phyloP scores from a whole-genome alignment of 768 basidiomycete species.

The Tricholoma terreum region DNA sequence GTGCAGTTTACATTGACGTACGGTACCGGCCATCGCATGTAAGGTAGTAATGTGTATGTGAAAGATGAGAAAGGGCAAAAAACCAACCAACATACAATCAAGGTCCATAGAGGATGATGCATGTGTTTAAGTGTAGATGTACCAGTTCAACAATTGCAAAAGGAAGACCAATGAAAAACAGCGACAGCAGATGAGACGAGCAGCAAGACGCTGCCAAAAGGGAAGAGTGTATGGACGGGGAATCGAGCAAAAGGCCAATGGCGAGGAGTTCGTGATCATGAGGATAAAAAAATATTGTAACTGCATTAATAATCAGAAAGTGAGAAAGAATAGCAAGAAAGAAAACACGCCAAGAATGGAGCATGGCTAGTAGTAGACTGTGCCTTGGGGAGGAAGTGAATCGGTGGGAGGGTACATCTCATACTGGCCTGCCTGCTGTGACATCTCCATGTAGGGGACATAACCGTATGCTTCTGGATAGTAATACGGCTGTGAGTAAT shows the following conservation, averaged over 20 bases:
- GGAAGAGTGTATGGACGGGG: not conserved
- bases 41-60: slow-evolving; percentile 1
- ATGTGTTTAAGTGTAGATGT: slow-evolving; percentile 5
- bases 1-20: not conserved
- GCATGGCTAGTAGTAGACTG: slow-evolving; percentile 57
- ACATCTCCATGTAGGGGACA: slow-evolving; percentile 65
- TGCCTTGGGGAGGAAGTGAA: slow-evolving; percentile 42
- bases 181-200: slow-evolving; percentile 3
- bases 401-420: slow-evolving; percentile 59
- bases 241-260: slow-evolving; percentile 4
- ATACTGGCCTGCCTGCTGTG: slow-evolving; percentile 62
- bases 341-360: slow-evolving; percentile 20
- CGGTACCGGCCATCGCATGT: slow-evolving; percentile 1
- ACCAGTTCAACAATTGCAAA: slow-evolving; percentile 1
- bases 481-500: slow-evolving; percentile 68
- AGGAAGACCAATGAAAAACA: not conserved
- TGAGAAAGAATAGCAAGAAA: slow-evolving; percentile 2
- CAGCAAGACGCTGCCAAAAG: slow-evolving; percentile 4
- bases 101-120: slow-evolving; percentile 1
- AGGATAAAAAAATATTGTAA: slow-evolving; percentile 4
- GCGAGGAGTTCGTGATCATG: slow-evolving; percentile 8
- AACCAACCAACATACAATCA: slow-evolving; percentile 3
- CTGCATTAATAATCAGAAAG: not conserved
- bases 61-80: not conserved
- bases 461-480: slow-evolving; percentile 71